These are phyloP conservation scores for Myriangium duriaei DNA, from an alignment of 2,329 filamentous ascomycete species.

Conservation along the genomic window DNA sequence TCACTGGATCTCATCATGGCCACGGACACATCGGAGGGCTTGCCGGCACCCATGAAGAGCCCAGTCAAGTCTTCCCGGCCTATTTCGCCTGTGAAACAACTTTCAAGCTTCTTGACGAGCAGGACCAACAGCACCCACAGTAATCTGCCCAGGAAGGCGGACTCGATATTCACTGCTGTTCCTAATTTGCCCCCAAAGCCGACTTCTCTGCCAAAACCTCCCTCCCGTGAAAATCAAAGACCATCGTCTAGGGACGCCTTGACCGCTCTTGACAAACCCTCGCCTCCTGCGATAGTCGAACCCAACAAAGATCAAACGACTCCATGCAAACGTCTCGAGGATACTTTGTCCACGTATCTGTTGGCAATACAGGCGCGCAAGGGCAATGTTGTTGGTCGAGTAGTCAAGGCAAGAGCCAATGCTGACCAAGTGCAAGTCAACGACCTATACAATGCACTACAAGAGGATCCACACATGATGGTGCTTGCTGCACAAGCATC, in stretches of 20 bases:
- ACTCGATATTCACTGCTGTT: constrained; percentile 4
- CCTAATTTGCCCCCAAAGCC: constrained; percentile 18
- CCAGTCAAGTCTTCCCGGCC: constrained; percentile 44
- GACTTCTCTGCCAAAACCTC: constrained; percentile 15
- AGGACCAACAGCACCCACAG: constrained; percentile 26
- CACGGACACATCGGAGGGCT: constrained; percentile 12
- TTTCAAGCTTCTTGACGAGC: constrained; percentile 66
- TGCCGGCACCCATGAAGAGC: constrained; percentile 15
- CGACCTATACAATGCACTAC: constrained; percentile 76
- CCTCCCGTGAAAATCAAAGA: constrained; percentile 22
- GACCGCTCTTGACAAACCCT: neutral
- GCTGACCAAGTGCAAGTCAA: constrained; percentile 75
- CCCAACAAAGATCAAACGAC: constrained; percentile 27
- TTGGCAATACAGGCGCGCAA: constrained; percentile 73
- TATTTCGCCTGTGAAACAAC: constrained; percentile 78
- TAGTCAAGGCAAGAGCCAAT: constrained; percentile 53
- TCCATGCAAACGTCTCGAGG: constrained; percentile 62
- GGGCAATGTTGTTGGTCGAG: constrained; percentile 71
- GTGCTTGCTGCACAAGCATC: constrained; percentile 63
- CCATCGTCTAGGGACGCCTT: constrained; percentile 21
- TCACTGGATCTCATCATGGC: constrained; percentile 45
- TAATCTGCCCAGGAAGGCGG: constrained; percentile 16
- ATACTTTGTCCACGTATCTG: constrained; percentile 73
- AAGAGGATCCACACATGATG: constrained; percentile 70
- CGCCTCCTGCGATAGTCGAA: neutral